Percentiles rank a stretch among this genome's conserved stretches.
Conservation (phyloP, 768 basidiomycete species). For the Antrodiella citrinella region DNA sequence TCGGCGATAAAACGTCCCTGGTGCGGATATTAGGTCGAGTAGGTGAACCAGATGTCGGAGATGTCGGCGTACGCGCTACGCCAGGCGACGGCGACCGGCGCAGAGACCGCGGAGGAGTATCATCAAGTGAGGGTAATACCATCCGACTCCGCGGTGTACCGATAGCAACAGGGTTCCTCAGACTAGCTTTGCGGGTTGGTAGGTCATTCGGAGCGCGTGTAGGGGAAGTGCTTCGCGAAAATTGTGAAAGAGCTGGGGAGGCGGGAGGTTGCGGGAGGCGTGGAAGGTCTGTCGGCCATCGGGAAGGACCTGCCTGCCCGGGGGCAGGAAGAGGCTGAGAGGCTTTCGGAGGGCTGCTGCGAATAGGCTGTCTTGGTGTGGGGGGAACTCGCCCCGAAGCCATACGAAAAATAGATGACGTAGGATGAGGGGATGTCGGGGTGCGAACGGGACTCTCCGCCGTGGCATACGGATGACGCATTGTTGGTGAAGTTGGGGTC, state of each 20-base stretch:
- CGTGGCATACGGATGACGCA: too few relatives aligned
- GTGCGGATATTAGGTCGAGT: conserved; percentile 6
- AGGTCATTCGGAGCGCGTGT: background rate
- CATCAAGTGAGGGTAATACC: conserved; percentile 29
- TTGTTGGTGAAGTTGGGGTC: background rate
- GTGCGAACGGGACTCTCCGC: too few relatives aligned
- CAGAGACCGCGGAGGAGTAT: conserved; percentile 35
- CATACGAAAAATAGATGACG: background rate
- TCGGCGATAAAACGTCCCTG: background rate
- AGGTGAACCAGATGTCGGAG: background rate
- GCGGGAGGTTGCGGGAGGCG: conserved; percentile 16
- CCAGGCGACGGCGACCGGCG: conserved; percentile 28
- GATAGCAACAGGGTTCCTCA: background rate
- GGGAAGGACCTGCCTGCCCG: conserved; percentile 1
- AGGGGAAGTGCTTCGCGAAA: background rate
- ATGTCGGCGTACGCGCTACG: background rate
- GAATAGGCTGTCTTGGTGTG: background rate
- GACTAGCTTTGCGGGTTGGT: conserved; percentile 1
- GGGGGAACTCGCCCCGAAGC: background rate
- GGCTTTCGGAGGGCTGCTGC: background rate
- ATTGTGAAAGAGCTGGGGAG: background rate
- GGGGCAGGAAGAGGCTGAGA: background rate
- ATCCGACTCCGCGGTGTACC: conserved; percentile 14
- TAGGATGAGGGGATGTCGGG: too few relatives aligned
- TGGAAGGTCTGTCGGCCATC: conserved; percentile 18